Percentiles rank a stretch among this genome's conserved stretches.
phyloP scores from a whole-genome alignment of 1,284 basidiomycete species.

The Cutaneotrichosporon mucoides region DNA sequence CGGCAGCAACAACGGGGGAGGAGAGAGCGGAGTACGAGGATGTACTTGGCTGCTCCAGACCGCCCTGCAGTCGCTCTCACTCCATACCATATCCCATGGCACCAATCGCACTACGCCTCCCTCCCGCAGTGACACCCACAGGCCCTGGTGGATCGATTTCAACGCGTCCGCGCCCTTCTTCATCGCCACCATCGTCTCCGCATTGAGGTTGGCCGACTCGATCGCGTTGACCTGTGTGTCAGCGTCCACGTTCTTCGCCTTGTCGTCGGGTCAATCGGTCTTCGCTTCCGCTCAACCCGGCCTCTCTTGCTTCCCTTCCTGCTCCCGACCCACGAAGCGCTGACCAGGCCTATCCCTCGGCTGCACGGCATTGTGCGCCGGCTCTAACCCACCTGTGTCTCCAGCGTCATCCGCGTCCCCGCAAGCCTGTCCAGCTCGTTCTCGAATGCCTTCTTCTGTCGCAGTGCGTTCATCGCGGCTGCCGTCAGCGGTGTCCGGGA shows the following conservation, averaged over 20 bases:
- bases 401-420: slow-evolving; percentile 85
- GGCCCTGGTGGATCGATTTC: slow-evolving; percentile 83
- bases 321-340: too few species aligned
- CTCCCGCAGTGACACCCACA: slow-evolving; percentile 65
- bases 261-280: too few species aligned
- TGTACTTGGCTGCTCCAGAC: too few species aligned
- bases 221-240: slow-evolving; percentile 72
- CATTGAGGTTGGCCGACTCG: slow-evolving; percentile 96
- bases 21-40: too few species aligned
- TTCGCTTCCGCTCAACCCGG: background rate
- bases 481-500: background rate
- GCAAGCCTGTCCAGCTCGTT: slow-evolving; percentile 80
- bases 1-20: too few species aligned
- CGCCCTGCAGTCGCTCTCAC: too few species aligned
- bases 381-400: slow-evolving; percentile 64
- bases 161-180: slow-evolving; percentile 91
- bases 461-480: slow-evolving; percentile 86
- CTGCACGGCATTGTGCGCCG: too few species aligned
- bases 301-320: too few species aligned
- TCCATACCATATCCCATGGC: too few species aligned
- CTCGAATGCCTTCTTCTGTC: slow-evolving; percentile 91
- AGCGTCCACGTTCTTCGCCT: too few species aligned
- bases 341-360: too few species aligned
- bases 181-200: slow-evolving; percentile 97
- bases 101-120: background rate